Conservation (phyloP, 1,139 yeast genomes). For the Ogataea hybrid region DNA sequence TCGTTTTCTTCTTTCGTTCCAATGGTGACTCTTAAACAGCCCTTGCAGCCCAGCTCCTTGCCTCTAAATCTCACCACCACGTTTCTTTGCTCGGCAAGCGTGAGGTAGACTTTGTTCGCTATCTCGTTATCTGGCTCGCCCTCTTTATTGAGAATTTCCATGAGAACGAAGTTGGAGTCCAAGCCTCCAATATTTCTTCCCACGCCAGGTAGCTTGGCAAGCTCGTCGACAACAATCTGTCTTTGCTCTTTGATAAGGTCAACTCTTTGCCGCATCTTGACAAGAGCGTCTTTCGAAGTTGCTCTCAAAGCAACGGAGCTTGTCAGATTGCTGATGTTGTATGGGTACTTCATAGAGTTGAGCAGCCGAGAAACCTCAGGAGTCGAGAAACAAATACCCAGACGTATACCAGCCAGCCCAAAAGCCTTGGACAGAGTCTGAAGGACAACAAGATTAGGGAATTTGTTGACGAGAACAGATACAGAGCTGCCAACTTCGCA, state of each 20-base stretch:
- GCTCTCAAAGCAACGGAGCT: conserved; percentile 77
- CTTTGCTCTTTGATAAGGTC: conserved; percentile 55
- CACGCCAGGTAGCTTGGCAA: conserved; percentile 56
- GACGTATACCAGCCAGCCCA: conserved; percentile 91
- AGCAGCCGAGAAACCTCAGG: conserved; percentile 60
- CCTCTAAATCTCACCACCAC: conserved; percentile 94
- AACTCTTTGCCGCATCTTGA: conserved; percentile 56
- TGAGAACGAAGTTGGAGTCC: conserved; percentile 80
- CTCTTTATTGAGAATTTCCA: conserved; percentile 61
- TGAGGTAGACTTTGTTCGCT: conserved; percentile 65
- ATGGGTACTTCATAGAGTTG: conserved; percentile 94
- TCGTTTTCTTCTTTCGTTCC: conserved; percentile 80
- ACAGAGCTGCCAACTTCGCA: conserved; percentile 64
- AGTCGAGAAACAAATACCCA: conserved; percentile 76
- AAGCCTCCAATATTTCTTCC: conserved; percentile 82
- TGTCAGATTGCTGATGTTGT: conserved; percentile 84
- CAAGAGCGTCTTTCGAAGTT: conserved; percentile 55
- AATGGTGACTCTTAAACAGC: conserved; percentile 81
- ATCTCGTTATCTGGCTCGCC: conserved; percentile 67
- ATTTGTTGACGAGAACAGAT: conserved; percentile 77
- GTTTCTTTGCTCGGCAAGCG: conserved; percentile 65
- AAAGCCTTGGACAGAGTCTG: conserved; percentile 94
- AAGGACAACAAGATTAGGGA: conserved; percentile 81
- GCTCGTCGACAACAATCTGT: conserved; percentile 44
- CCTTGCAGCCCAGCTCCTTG: conserved; percentile 80